phyloP scores from a whole-genome alignment of 768 basidiomycete species.

The Termitomyces sp. region DNA sequence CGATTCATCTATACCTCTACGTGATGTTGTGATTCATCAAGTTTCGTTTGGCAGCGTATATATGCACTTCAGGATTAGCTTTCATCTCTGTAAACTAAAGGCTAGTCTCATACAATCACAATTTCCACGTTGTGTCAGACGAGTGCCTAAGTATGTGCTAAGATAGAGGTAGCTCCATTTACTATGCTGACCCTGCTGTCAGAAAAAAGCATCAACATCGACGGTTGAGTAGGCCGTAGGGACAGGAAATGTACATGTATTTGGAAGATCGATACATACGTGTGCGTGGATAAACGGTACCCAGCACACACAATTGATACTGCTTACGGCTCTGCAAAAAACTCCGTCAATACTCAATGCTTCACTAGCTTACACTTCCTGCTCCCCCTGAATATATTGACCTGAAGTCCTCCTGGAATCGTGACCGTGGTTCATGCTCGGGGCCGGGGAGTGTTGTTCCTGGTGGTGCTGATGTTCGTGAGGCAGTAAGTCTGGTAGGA shows the following conservation, averaged over 20 bases:
- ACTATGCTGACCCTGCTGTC: not conserved
- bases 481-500: constrained; percentile 16
- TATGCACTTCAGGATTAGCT: not conserved
- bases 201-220: not conserved
- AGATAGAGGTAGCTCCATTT: not conserved
- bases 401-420: constrained; percentile 21
- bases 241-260: not conserved
- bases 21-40: not conserved
- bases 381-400: constrained; percentile 15
- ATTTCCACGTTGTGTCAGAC: not conserved
- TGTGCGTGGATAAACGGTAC: not conserved
- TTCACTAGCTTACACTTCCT: constrained; percentile 5
- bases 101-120: not conserved
- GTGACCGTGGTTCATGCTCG: constrained; percentile 17
- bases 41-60: not conserved
- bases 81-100: not conserved
- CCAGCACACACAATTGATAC: not conserved
- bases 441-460: constrained; percentile 3
- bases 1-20: not conserved
- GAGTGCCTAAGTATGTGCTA: not conserved
- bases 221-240: not conserved
- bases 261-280: not conserved
- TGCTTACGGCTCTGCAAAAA: not conserved
- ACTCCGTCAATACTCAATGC: not conserved
- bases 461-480: not conserved